Evolutionary conservation across 2,329 filamentous ascomycete species (phyloP).

Genomic region (Venturia pyrina): DNA sequence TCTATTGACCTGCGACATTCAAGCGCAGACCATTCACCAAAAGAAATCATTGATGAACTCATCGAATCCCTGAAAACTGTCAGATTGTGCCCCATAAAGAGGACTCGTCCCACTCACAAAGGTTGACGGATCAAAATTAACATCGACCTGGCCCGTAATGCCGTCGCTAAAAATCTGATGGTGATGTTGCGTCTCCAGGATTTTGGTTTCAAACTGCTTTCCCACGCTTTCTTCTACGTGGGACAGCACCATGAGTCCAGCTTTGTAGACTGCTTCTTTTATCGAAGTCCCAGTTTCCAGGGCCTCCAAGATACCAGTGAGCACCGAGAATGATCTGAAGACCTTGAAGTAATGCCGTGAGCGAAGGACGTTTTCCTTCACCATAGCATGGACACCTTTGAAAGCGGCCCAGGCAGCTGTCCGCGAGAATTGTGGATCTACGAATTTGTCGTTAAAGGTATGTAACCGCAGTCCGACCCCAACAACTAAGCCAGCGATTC

Average conservation of each 20-base stretch:
- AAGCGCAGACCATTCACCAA: neutral
- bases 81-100: neutral
- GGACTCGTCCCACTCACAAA: neutral
- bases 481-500: constrained; percentile 5
- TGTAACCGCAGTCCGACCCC: constrained; percentile 5
- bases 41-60: neutral
- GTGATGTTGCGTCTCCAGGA: neutral
- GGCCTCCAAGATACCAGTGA: neutral
- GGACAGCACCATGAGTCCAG: neutral
- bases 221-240: neutral
- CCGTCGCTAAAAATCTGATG: neutral
- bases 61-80: neutral
- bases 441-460: constrained; percentile 1
- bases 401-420: neutral
- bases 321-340: neutral
- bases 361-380: constrained; percentile 1
- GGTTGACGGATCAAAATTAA: neutral
- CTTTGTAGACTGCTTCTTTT: constrained; percentile 2
- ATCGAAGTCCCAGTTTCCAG: constrained; percentile 2
- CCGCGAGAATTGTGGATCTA: neutral
- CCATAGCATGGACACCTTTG: neutral
- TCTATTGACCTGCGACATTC: neutral
- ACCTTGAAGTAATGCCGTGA: constrained; percentile 5
- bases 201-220: neutral
- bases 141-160: neutral